Base-by-base conservation (phyloP, 73 alveolate genomes). In the Symbiodinium pilosum region DNA sequence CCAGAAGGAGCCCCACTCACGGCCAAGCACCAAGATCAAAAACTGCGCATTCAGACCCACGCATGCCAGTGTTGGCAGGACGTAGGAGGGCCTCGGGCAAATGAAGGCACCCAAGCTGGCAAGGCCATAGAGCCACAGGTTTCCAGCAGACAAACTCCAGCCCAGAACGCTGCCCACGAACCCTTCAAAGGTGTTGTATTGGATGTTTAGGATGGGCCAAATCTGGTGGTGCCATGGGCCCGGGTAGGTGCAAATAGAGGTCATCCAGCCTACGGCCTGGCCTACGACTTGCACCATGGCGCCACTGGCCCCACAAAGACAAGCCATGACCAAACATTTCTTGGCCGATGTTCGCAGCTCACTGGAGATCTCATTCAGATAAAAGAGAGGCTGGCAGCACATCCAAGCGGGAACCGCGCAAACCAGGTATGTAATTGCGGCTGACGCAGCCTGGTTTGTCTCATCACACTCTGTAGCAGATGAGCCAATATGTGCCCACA, bases 1-100 rank as follows among this genome's bases (percentile, higher is more conserved):
- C 94, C 94, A 87, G 68, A 87, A 87, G 42, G 94, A 87, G 68
- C 94, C 94, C 93, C 93, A 86, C 87, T 87, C 94, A 8, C 84
- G 84, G 9, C 94, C 94, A 59, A 87, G 69, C 43, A 87, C 28
- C 84, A 87, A 38, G 64, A 87, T 59, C 44, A 87, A 64, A 28
- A 87, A 26, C 64, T 39, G 39, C 12, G 94, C 94, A 43, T 40
- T 87, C 44, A 87, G 43, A 2, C 94, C 94, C 30, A 87, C 68
- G 34, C 20, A 47, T 2, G 94, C 94, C 56, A 86, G 28, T 21
- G 28, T 5, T 9, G 94, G 94, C 85, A 87, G 75, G 42, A 87
- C 94, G 36, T 56, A 87, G 84, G 94, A 87, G 28, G 94, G 94
- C 43, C 94, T 84, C 32, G 26, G 34, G 59, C 69, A 34, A 47